Conservation (phyloP, 2,329 filamentous ascomycete genomes). For the Fusarium burgessii region DNA sequence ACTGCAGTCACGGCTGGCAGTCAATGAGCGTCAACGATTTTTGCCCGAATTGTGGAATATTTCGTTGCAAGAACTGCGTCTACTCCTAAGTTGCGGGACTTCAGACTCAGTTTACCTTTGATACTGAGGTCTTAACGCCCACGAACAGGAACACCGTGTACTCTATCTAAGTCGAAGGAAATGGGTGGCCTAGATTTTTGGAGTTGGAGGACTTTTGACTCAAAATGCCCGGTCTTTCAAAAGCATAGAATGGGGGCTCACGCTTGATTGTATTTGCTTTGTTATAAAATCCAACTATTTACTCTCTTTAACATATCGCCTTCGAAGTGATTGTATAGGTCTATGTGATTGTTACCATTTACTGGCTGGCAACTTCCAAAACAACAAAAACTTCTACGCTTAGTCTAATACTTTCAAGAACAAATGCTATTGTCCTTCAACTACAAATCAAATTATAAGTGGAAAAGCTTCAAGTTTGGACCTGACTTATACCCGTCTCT, state of each 20-base stretch:
- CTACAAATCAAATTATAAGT: background rate
- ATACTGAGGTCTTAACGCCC: no score
- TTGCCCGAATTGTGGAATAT: background rate
- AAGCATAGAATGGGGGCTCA: slow-evolving; percentile 18
- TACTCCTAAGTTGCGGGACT: slow-evolving; percentile 9
- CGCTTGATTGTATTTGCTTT: background rate
- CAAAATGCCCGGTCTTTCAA: background rate
- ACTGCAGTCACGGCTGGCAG: slow-evolving; percentile 9
- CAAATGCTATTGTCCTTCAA: background rate
- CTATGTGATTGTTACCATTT: background rate
- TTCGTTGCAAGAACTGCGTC: slow-evolving; percentile 38
- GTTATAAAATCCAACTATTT: slow-evolving; percentile 5
- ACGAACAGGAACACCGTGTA: background rate
- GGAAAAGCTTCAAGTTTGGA: background rate
- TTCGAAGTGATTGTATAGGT: background rate
- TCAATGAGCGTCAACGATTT: no score
- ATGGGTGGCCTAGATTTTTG: background rate
- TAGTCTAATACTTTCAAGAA: fast-evolving
- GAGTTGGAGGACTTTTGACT: background rate
- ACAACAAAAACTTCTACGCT: background rate
- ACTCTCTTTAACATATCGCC: background rate
- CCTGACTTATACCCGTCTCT: slow-evolving; percentile 1
- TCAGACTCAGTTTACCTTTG: no score
- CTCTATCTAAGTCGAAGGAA: background rate
- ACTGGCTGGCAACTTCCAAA: background rate